Evolutionary conservation across 768 basidiomycete species (phyloP).

Genomic region (Lentinula guzmanii): DNA sequence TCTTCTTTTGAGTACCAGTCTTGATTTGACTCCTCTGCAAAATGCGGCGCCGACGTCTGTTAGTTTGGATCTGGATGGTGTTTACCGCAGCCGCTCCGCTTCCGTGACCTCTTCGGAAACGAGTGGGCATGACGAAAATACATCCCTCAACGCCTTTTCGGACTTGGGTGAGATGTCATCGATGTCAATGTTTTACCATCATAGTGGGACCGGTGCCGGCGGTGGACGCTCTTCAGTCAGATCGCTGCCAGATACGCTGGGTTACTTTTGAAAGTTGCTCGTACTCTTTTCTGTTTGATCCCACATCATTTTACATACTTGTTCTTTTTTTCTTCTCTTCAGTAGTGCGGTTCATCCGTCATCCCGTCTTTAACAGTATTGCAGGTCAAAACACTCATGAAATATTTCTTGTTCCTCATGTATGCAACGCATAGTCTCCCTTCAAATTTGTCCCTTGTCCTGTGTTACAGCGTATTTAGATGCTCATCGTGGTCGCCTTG

Average conservation of each 20-base stretch:
- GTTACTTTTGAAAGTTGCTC: background rate
- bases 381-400: no score
- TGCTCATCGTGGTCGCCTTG: no score
- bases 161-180: conserved; percentile 3
- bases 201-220: background rate
- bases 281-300: background rate
- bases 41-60: background rate
- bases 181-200: conserved; percentile 5
- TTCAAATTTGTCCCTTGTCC: no score
- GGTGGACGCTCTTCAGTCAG: conserved; percentile 3
- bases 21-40: background rate
- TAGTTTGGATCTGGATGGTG: background rate
- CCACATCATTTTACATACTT: background rate
- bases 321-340: background rate
- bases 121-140: background rate
- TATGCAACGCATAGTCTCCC: no score
- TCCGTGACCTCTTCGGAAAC: background rate
- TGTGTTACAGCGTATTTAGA: no score
- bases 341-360: no score
- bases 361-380: no score
- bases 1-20: background rate
- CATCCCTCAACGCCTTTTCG: background rate
- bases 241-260: conserved; percentile 3
- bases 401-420: no score
- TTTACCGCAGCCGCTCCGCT: background rate